These are phyloP conservation scores for Leucogyrophana mollusca DNA, from an alignment of 768 basidiomycete species.

Conservation along the genomic window DNA sequence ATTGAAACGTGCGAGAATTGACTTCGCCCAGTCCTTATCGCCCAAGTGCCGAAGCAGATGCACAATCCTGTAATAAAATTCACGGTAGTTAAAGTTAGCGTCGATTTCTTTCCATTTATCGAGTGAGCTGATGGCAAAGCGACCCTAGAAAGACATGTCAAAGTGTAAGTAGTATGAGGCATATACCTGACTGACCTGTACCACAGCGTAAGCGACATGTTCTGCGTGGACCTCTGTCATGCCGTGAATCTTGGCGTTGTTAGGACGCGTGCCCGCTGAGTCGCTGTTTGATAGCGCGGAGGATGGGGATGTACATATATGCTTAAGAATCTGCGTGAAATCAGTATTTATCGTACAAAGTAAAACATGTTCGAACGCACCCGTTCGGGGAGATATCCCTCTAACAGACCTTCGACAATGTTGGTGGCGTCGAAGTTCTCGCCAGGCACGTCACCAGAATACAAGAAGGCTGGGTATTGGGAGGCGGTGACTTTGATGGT, in stretches of 20 bases:
- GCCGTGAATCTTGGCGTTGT: constrained; percentile 1
- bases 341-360: not conserved
- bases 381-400: not conserved
- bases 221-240: constrained; percentile 1
- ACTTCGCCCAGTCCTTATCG: not conserved
- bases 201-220: constrained; percentile 5
- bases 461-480: constrained; percentile 5
- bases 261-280: not conserved
- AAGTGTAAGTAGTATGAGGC: not conserved
- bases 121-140: not conserved
- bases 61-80: constrained; percentile 4
- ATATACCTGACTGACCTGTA: constrained; percentile 1
- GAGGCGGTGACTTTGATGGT: constrained; percentile 1
- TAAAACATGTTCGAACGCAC: not conserved
- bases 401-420: not conserved
- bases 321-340: not conserved
- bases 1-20: constrained; percentile 1
- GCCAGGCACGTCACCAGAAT: not conserved
- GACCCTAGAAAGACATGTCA: constrained; percentile 3
- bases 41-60: not conserved
- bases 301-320: not conserved
- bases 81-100: constrained; percentile 1
- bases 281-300: not conserved
- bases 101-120: constrained; percentile 3
- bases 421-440: not conserved